phyloP scores from a whole-genome alignment of 2,329 filamentous ascomycete species.

The Xylariaceae sp. region DNA sequence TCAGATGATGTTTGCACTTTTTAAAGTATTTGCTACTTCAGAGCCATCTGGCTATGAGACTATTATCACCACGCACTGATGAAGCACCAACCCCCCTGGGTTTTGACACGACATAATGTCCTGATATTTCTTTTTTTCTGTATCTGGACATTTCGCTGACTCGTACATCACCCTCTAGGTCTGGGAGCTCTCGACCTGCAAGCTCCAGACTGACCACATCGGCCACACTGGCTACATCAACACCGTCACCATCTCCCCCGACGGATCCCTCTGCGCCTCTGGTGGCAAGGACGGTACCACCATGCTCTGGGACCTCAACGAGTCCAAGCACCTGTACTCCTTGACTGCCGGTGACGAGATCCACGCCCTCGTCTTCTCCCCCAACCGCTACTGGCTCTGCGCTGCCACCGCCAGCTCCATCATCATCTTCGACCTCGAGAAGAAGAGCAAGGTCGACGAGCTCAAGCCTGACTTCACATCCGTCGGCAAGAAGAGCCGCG shows the following conservation, averaged over 20 bases:
- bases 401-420: conserved; percentile 95
- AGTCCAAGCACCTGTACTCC: conserved; percentile 99
- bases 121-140: neutral
- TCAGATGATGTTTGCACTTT: conserved; percentile 85
- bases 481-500: conserved; percentile 97
- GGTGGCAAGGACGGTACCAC: conserved; percentile 99
- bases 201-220: conserved; percentile 99
- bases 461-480: conserved; percentile 97
- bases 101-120: conserved; percentile 1
- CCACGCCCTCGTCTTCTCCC: conserved; percentile 99
- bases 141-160: conserved; percentile 24
- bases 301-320: conserved; percentile 99
- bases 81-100: conserved; percentile 24
- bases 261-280: conserved; percentile 97
- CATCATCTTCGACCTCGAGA: conserved; percentile 99
- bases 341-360: conserved; percentile 99
- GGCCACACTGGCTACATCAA: conserved; percentile 99
- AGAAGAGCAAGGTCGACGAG: conserved; percentile 99
- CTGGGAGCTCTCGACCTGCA: conserved; percentile 99
- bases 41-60: conserved; percentile 97
- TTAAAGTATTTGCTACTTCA: conserved; percentile 99
- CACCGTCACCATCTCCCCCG: conserved; percentile 99
- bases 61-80: conserved; percentile 90
- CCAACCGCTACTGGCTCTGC: conserved; percentile 99
- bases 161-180: conserved; percentile 55